Evolutionary conservation across 164 flowering plant species (phyloP).

Genomic region (grape (Vitis vinifera)): ASM3070453v1 NC_081819.1:21392001-21392500

Average conservation of each 20-base stretch:
- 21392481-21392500: slow-evolving; percentile 51
- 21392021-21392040: slow-evolving; percentile 25
- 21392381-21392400: slow-evolving; percentile 29
- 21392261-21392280: slow-evolving; percentile 46
- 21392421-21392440: slow-evolving; percentile 32
- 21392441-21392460: slow-evolving; percentile 38
- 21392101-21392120: slow-evolving; percentile 51
- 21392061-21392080: slow-evolving; percentile 30
- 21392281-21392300: slow-evolving; percentile 35
- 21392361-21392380: slow-evolving; percentile 47
- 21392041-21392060: slow-evolving; percentile 54
- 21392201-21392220: slow-evolving; percentile 49
- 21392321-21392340: slow-evolving; percentile 25
- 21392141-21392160: slow-evolving; percentile 41
- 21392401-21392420: slow-evolving; percentile 39
- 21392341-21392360: slow-evolving; percentile 47
- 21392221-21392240: slow-evolving; percentile 46
- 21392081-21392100: slow-evolving; percentile 36
- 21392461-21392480: slow-evolving; percentile 40
- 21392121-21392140: slow-evolving; percentile 24
- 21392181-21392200: slow-evolving; percentile 52
- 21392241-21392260: slow-evolving; percentile 59
- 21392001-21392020: slow-evolving; percentile 45
- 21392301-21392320: slow-evolving; percentile 32
- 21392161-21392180: slow-evolving; percentile 38